Evolutionary conservation across 306 rosid genomes (phyloP).

Genomic region (Lotus japonicus): DNA sequence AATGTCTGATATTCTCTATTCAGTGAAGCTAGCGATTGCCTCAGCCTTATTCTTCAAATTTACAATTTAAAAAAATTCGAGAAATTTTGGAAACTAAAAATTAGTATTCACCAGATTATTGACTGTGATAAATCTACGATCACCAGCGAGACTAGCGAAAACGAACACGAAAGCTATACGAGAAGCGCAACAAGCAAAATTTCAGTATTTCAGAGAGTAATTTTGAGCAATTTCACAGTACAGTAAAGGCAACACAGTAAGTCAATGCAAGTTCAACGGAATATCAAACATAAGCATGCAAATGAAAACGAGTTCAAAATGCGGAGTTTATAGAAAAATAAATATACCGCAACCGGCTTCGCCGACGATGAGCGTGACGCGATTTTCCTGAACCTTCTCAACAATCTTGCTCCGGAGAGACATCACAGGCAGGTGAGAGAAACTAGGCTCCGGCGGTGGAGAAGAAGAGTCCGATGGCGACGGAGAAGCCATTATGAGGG

Average conservation of each 20-base stretch:
- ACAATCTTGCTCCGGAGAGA: slow-evolving; percentile 53
- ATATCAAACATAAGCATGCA: not conserved
- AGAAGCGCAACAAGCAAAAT: not conserved
- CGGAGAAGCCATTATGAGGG: slow-evolving; percentile 44
- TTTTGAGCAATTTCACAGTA: not conserved
- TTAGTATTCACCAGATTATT: not conserved
- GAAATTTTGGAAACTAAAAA: not conserved
- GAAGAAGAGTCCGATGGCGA: slow-evolving; percentile 11
- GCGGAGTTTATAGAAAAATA: not conserved
- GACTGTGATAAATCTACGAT: not conserved
- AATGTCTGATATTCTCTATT: not conserved
- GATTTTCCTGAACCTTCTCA: slow-evolving; percentile 71
- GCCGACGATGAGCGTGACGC: slow-evolving; percentile 84
- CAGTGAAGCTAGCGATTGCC: not conserved
- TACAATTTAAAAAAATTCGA: too few species aligned
- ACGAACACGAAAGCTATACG: not conserved
- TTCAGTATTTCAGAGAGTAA: not conserved
- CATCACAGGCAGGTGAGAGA: slow-evolving; percentile 63
- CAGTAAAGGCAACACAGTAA: not conserved
- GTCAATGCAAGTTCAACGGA: slow-evolving; percentile 13
- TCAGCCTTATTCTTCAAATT: not conserved
- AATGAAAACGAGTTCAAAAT: not conserved
- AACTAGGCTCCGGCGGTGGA: slow-evolving; percentile 22
- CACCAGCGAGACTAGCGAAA: not conserved
- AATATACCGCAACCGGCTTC: slow-evolving; percentile 79